Evolutionary conservation across 495 filamentous ascomycete species (phyloP), one percentile per base, ranked within the genome.

Genomic region (Penicillium argentinense): DNA sequence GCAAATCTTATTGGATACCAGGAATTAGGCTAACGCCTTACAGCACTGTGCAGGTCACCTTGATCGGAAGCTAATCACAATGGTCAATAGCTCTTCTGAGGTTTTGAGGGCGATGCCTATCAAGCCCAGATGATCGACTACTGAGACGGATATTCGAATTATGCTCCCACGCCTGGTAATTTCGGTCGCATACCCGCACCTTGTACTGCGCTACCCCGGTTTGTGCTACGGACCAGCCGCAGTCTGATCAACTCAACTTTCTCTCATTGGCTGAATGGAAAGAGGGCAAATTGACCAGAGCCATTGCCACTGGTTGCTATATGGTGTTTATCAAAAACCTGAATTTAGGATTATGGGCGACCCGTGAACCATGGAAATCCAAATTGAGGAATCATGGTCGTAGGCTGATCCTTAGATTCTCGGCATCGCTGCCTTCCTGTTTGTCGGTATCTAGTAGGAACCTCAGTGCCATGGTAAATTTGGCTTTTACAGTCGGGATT

Each of bases 191-290:
- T 17, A 11, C 32, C 32, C 16, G 32, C 2, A 36, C 32, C 16
- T 19, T 36, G 4, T 36, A 36, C 16, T 36, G 8, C 21, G 5
- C 17, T 19, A 36, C 24, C 44, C 34, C 44, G 39, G 27, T 21
- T 27, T n/a, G 16, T 22, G 5, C 9, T 3, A 46, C 33, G 5
- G 11, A 46, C 18, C 33, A 13, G 13, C 6, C n/a, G 1, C 26
- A 30, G 13, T 17, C 26, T 19, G 26, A 30, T 12, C 26, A 43
- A 17, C 40, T 43, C 12, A 21, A 12, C 26, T 43, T 43, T 43
- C 26, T 32, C 16, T 27, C 40, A 6, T 12, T 43, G 17, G 11
- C 6, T 12, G 26, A 43, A 19, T 43, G 26, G 40, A 27, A 30
- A 5, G 23, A 43, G 32, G 14, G 13, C n/a, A n/a, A n/a, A n/a